phyloP scores from a whole-genome alignment of 192 early-diverging fungal species.

The Nowakowskiella sp. region DNA sequence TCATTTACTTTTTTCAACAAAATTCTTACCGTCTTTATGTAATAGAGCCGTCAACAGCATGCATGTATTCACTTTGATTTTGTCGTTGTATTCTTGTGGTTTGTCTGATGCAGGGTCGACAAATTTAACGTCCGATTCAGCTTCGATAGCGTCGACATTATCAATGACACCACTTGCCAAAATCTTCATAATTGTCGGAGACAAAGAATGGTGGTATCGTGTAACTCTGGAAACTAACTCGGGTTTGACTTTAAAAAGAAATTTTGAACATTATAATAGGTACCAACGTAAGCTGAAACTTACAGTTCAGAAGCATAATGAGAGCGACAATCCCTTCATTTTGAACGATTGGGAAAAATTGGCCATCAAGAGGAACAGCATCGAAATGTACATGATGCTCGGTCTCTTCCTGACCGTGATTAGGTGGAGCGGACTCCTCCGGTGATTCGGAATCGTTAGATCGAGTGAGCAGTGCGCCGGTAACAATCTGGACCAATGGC shows the following conservation, averaged over 20 bases:
- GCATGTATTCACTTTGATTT: conserved; percentile 35
- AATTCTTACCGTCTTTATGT: conserved; percentile 23
- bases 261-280: not conserved
- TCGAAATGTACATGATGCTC: conserved; percentile 51
- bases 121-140: not conserved
- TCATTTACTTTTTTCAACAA: too few relatives aligned
- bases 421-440: not conserved
- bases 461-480: conserved; percentile 40
- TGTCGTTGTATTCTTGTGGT: conserved; percentile 25
- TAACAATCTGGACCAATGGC: conserved; percentile 39
- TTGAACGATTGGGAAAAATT: conserved; percentile 44
- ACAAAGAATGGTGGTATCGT: conserved; percentile 21
- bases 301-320: conserved; percentile 31
- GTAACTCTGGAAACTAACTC: conserved; percentile 21
- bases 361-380: conserved; percentile 33
- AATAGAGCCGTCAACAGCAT: conserved; percentile 24
- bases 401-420: conserved; percentile 5
- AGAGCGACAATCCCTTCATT: conserved; percentile 45
- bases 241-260: conserved; percentile 15
- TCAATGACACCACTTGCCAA: conserved; percentile 20
- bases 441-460: not conserved
- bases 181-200: conserved; percentile 26
- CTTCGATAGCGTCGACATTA: not conserved
- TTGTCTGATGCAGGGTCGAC: not conserved
- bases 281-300: not conserved